Evolutionary conservation across 257 asterid genomes (phyloP).

Genomic region (Lycium ferocissimum): DNA sequence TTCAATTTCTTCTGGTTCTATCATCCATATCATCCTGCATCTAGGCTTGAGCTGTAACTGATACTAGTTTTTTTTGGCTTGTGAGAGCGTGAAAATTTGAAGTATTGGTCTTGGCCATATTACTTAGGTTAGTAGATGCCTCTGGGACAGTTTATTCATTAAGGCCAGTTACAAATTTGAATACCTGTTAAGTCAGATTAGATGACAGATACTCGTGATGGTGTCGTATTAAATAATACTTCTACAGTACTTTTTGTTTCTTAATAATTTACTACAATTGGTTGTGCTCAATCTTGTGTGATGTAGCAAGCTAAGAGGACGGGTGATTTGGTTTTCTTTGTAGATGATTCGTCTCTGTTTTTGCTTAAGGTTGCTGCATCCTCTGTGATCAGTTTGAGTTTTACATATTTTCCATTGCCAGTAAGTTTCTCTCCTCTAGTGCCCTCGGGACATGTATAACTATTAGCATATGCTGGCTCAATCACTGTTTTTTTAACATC

Average conservation of each 20-base stretch:
- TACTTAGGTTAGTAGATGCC: background rate
- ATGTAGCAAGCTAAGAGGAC: background rate
- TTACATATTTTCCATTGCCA: background rate
- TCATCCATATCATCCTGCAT: background rate
- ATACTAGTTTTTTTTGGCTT: background rate
- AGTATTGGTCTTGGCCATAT: background rate
- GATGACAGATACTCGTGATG: background rate
- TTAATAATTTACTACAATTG: background rate
- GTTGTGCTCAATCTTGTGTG: background rate
- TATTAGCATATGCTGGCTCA: background rate
- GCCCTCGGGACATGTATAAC: background rate
- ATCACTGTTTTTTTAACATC: background rate
- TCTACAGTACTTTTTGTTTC: background rate
- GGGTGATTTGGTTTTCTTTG: background rate
- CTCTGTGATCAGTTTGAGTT: background rate
- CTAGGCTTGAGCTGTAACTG: background rate
- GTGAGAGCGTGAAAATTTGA: background rate
- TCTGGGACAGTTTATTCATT: background rate
- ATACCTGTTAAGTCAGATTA: background rate
- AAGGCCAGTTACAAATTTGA: background rate
- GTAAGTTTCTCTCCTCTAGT: background rate
- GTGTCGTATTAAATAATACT: background rate
- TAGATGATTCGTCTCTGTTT: background rate
- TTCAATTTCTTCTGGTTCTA: background rate
- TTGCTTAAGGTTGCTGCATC: background rate